Evolutionary conservation across 75 land plant species (phyloP).

Genomic region (Pinus tabuliformis): DNA sequence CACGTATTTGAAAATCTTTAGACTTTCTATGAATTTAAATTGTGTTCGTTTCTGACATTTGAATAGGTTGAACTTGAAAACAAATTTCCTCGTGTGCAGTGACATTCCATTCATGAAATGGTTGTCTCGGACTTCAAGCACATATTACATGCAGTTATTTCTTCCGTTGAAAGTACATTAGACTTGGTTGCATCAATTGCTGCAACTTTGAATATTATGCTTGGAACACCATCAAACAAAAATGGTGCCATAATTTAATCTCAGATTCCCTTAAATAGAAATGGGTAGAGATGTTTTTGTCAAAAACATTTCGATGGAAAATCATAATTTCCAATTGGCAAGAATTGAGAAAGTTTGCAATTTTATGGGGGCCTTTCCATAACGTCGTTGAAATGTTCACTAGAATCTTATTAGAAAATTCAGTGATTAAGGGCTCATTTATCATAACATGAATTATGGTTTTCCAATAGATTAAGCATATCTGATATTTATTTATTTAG

Average conservation of each 20-base stretch:
- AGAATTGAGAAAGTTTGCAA: conserved; percentile 76
- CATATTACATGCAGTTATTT: conserved; percentile 78
- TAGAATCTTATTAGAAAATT: neutral
- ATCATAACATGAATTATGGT: neutral
- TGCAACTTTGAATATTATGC: conserved; percentile 78
- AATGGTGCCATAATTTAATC: conserved; percentile 10
- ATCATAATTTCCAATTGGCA: conserved; percentile 33
- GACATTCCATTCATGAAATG: conserved; percentile 98
- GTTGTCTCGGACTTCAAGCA: conserved; percentile 90
- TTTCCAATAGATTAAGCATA: neutral
- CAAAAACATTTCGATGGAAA: conserved; percentile 80
- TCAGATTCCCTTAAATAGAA: conserved; percentile 41
- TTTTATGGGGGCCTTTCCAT: conserved; percentile 92
- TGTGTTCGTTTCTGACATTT: neutral
- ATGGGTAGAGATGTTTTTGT: conserved; percentile 74
- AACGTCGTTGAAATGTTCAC: conserved; percentile 41
- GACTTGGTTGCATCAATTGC: conserved; percentile 69
- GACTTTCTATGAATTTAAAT: neutral
- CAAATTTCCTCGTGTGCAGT: conserved; percentile 95
- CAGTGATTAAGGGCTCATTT: neutral
- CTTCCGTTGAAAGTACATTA: conserved; percentile 44
- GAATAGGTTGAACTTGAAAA: conserved; percentile 90
- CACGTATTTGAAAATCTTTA: conserved; percentile 6
- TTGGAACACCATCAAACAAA: conserved; percentile 56
- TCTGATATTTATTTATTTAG: conserved; percentile 20